Conservation (phyloP, 352 stramenopile species). For the Phytopythium montanum region DNA sequence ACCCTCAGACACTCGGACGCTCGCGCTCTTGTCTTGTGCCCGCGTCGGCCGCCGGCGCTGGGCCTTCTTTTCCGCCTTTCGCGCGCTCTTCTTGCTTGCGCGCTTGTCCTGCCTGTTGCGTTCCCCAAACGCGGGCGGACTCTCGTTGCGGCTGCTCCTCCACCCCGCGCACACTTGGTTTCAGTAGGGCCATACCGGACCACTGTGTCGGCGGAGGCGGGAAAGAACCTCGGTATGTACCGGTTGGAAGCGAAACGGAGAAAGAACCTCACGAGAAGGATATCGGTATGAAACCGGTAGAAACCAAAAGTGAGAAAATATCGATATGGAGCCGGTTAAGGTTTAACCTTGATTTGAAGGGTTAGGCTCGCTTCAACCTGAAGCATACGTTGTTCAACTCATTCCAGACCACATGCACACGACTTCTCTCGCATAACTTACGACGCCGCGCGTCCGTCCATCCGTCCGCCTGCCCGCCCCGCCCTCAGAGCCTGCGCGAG, state of each 20-base stretch:
- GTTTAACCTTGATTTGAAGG: not conserved
- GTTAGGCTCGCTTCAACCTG: not conserved
- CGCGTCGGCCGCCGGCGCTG: not conserved
- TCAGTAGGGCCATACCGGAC: not conserved
- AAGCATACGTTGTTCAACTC: not conserved
- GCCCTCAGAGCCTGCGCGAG: not conserved
- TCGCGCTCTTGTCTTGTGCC: constrained; percentile 1
- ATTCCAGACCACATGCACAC: not conserved
- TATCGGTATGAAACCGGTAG: too few relatives aligned
- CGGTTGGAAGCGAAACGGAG: too few relatives aligned
- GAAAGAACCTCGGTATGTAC: too few relatives aligned
- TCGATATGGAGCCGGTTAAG: too few relatives aligned
- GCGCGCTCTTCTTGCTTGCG: not conserved
- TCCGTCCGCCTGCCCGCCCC: too few relatives aligned
- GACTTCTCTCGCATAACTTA: not conserved
- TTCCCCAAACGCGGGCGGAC: too few relatives aligned
- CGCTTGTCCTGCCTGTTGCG: not conserved
- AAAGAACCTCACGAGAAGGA: too few relatives aligned
- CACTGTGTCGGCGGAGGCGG: not conserved
- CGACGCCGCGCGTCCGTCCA: not conserved
- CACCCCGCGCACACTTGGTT: constrained; percentile 1
- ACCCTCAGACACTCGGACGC: too few relatives aligned
- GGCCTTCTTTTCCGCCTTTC: constrained; percentile 3
- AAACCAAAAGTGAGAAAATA: too few relatives aligned
- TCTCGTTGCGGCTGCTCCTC: too few relatives aligned